These are phyloP conservation scores for Ophiostoma fasciatum DNA, from an alignment of 2,329 filamentous ascomycete genomes.

Conservation along the genomic window DNA sequence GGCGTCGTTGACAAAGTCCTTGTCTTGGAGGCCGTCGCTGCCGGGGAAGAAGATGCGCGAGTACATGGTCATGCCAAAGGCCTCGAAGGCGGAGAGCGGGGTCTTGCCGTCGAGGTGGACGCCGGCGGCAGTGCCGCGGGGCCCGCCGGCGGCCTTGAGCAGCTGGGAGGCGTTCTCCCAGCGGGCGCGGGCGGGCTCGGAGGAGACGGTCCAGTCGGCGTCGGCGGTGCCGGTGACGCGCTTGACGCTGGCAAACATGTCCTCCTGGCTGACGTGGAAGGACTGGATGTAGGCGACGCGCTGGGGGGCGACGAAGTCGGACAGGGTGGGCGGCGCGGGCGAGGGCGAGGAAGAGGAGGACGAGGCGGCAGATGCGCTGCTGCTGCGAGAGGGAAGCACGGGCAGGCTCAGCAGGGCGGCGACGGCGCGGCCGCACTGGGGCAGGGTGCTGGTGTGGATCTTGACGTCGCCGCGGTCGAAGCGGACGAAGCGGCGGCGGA, in stretches of 20 bases:
- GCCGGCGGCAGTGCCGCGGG: too few relatives aligned
- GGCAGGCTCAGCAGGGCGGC: constrained; percentile 29
- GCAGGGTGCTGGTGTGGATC: constrained; percentile 44
- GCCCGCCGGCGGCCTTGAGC: constrained; percentile 17
- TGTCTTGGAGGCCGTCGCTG: constrained; percentile 35
- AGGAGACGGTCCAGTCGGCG: constrained; percentile 42
- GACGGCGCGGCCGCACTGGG: constrained; percentile 29
- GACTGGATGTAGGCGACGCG: constrained; percentile 36
- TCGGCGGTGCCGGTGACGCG: constrained; percentile 42
- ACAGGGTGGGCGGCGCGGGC: constrained; percentile 5
- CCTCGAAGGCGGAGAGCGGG: constrained; percentile 23
- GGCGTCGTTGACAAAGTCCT: constrained; percentile 13
- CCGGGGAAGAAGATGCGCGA: constrained; percentile 35
- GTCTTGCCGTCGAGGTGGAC: constrained; percentile 14
- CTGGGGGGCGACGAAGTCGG: constrained; percentile 1
- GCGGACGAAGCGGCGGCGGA: constrained; percentile 15
- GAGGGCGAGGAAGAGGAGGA: neutral
- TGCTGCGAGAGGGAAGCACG: constrained; percentile 6
- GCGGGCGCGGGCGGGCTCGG: constrained; percentile 30
- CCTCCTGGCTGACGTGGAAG: constrained; percentile 44
- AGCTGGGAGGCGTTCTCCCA: constrained; percentile 30
- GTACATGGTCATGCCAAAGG: constrained; percentile 38
- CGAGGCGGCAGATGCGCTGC: too few relatives aligned
- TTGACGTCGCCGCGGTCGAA: constrained; percentile 41
- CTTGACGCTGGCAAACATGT: constrained; percentile 49